Evolutionary conservation across 495 filamentous ascomycete genomes (phyloP).

Genomic region (Bryoglossum gracile): DNA sequence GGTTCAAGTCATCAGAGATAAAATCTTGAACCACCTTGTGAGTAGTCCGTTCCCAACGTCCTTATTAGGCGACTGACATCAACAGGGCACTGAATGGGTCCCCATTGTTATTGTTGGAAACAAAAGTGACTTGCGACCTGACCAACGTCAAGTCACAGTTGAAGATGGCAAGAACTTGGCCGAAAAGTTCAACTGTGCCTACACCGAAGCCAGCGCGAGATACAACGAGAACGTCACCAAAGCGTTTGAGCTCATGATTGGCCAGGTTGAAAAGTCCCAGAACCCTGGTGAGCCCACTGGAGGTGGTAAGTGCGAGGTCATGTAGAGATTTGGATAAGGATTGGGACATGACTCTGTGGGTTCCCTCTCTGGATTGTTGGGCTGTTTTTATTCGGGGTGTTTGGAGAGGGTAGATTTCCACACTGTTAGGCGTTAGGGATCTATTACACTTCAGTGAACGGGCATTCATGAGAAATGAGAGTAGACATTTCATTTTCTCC

Average conservation of each 20-base stretch:
- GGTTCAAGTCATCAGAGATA: slow-evolving; percentile 89
- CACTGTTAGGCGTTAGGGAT: slow-evolving; percentile 5
- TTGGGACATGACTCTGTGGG: neutral
- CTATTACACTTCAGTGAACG: too few relatives aligned
- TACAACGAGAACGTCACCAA: slow-evolving; percentile 89
- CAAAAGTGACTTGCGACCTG: slow-evolving; percentile 87
- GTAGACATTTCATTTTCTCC: too few relatives aligned
- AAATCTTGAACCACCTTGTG: slow-evolving; percentile 95
- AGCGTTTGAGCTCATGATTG: slow-evolving; percentile 92
- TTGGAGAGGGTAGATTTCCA: slow-evolving; percentile 6
- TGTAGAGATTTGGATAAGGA: slow-evolving; percentile 44
- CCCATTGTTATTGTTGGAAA: slow-evolving; percentile 94
- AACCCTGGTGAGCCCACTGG: slow-evolving; percentile 79
- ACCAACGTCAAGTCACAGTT: slow-evolving; percentile 82
- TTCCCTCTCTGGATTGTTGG: neutral
- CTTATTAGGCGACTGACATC: neutral
- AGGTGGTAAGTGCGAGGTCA: slow-evolving; percentile 72
- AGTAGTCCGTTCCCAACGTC: slow-evolving; percentile 22
- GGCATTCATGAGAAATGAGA: too few relatives aligned
- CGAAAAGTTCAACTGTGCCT: slow-evolving; percentile 83
- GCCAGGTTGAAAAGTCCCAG: slow-evolving; percentile 88
- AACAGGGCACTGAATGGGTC: slow-evolving; percentile 81
- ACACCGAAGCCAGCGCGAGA: slow-evolving; percentile 89
- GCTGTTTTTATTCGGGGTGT: slow-evolving; percentile 3
- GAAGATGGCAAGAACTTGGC: slow-evolving; percentile 77